These are phyloP conservation scores for Prunus davidiana DNA, from an alignment of 306 rosid genomes.

Conservation along the genomic window DNA sequence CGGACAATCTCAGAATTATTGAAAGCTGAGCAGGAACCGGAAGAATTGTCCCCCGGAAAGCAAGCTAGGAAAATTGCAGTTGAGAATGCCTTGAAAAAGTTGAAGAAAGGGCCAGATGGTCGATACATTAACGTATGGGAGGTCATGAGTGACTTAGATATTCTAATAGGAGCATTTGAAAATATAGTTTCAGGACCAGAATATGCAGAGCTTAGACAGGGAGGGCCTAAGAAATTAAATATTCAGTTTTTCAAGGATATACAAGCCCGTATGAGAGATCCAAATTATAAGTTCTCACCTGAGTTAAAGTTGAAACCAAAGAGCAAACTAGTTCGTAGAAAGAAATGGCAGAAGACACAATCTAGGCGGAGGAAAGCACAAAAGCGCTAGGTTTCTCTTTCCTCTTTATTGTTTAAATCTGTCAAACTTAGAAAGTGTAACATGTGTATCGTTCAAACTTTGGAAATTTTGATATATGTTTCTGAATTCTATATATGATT, in stretches of 20 bases:
- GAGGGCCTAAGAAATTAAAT: constrained; percentile 67
- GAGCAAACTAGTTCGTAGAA: constrained; percentile 64
- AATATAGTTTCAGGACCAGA: constrained; percentile 84
- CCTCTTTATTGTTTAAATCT: neutral
- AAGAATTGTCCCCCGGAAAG: constrained; percentile 83
- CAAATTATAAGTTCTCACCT: constrained; percentile 69
- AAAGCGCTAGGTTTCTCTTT: constrained; percentile 29
- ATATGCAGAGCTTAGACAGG: constrained; percentile 72
- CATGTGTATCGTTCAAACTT: neutral
- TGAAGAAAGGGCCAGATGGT: constrained; percentile 89
- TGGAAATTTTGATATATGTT: neutral
- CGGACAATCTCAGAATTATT: constrained; percentile 61
- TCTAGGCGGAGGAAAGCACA: constrained; percentile 77
- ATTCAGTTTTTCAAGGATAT: constrained; percentile 79
- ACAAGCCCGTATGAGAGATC: constrained; percentile 82
- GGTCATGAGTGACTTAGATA: constrained; percentile 80
- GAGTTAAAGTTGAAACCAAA: constrained; percentile 80
- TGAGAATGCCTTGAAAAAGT: constrained; percentile 73
- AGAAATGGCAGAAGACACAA: constrained; percentile 79
- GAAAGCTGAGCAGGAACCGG: constrained; percentile 75
- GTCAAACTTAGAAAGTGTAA: neutral
- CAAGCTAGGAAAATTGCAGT: constrained; percentile 83
- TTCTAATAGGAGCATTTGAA: constrained; percentile 81
- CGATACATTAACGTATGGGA: constrained; percentile 76
- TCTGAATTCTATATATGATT: neutral